Evolutionary conservation across 2,329 filamentous ascomycete genomes (phyloP).

Genomic region (Fusarium devonianum): DNA sequence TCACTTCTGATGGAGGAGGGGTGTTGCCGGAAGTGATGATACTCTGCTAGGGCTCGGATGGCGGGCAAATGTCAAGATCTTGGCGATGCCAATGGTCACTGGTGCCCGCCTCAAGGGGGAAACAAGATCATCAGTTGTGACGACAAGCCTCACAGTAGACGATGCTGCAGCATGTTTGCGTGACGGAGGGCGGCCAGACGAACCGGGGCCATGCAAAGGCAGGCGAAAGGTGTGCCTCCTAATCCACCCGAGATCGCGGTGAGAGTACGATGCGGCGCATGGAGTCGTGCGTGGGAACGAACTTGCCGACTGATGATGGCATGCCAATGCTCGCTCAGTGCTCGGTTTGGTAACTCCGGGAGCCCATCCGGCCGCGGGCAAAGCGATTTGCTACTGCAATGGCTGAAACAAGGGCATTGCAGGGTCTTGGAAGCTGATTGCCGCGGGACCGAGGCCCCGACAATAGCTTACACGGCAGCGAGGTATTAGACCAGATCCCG

Average conservation of each 20-base stretch:
- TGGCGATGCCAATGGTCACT: conserved; percentile 21
- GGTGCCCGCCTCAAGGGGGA: conserved; percentile 35
- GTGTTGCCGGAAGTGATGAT: conserved; percentile 17
- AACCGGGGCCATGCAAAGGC: conserved; percentile 26
- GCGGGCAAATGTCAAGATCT: conserved; percentile 6
- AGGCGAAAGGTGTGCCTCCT: conserved; percentile 23
- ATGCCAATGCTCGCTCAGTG: conserved; percentile 9
- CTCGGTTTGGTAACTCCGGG: background rate
- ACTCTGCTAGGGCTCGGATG: background rate
- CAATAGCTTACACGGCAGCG: too few relatives aligned
- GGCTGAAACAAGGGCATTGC: background rate
- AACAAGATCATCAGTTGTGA: conserved; percentile 40
- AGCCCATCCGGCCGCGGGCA: conserved; percentile 14
- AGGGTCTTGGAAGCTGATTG: conserved; percentile 16
- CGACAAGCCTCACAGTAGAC: conserved; percentile 11
- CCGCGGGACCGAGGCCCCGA: background rate
- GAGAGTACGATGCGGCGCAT: conserved; percentile 20
- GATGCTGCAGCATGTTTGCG: conserved; percentile 18
- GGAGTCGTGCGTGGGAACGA: conserved; percentile 4
- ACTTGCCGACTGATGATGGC: conserved; percentile 6
- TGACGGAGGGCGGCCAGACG: conserved; percentile 33
- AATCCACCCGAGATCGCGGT: conserved; percentile 38
- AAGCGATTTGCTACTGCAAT: background rate
- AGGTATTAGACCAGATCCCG: too few relatives aligned
- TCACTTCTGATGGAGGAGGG: conserved; percentile 28